Conservation (phyloP, 1,284 basidiomycete genomes). For the Nidula niveotomentosa region DNA sequence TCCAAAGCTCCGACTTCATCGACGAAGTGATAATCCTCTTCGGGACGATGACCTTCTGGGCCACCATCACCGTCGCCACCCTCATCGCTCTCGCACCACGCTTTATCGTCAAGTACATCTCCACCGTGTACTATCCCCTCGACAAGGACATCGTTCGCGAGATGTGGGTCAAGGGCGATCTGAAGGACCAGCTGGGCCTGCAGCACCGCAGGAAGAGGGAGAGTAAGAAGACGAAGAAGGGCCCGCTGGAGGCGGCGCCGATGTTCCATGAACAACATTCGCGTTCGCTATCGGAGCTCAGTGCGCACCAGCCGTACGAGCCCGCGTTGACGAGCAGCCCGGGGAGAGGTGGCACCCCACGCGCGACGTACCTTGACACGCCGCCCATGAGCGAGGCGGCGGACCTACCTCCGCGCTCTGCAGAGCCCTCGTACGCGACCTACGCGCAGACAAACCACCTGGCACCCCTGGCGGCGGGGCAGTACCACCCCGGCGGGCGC, state of each 20-base stretch:
- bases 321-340: constrained; percentile 36
- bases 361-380: constrained; percentile 31
- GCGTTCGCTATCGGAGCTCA: constrained; percentile 61
- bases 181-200: constrained; percentile 83
- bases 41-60: constrained; percentile 82
- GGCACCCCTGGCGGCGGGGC: constrained; percentile 18
- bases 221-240: constrained; percentile 26
- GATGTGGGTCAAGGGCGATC: constrained; percentile 83
- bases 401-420: constrained; percentile 1
- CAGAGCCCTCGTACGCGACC: not conserved
- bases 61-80: constrained; percentile 68
- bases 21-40: constrained; percentile 77
- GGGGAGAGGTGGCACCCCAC: constrained; percentile 16
- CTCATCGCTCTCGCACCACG: constrained; percentile 77
- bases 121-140: constrained; percentile 65
- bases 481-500: constrained; percentile 4
- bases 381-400: constrained; percentile 28
- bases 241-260: constrained; percentile 57
- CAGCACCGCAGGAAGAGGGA: constrained; percentile 52
- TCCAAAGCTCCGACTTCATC: constrained; percentile 68
- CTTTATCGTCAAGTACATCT: constrained; percentile 70
- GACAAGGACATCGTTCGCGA: constrained; percentile 89
- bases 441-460: constrained; percentile 14
- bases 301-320: constrained; percentile 40
- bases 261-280: constrained; percentile 67